Evolutionary conservation across 352 stramenopile genomes (phyloP).

Genomic region (Pythium aristosporum): DNA sequence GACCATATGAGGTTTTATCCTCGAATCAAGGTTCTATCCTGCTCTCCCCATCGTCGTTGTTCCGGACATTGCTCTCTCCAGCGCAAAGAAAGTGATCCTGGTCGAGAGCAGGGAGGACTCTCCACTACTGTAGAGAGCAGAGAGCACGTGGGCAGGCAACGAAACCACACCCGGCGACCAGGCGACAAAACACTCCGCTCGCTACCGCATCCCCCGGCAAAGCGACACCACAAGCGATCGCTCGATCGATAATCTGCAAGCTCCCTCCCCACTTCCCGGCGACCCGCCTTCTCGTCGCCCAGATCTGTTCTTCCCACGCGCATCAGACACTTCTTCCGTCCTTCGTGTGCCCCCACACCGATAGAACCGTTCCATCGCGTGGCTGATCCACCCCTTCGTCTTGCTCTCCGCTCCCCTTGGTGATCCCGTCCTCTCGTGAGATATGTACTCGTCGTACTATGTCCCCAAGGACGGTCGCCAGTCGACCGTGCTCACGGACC

Average conservation of each 20-base stretch:
- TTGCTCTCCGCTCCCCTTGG: constrained; percentile 7
- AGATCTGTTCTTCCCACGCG: neutral
- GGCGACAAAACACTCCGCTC: constrained; percentile 13
- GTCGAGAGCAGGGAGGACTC: neutral
- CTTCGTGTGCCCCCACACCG: neutral
- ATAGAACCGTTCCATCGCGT: constrained; percentile 1
- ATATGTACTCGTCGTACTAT: constrained; percentile 89
- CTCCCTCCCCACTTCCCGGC: no score
- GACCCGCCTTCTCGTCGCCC: no score
- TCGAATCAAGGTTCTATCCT: constrained; percentile 16
- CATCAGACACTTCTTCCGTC: neutral
- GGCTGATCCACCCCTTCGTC: neutral
- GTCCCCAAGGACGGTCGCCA: constrained; percentile 71
- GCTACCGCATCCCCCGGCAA: constrained; percentile 6
- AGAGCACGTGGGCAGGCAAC: constrained; percentile 12
- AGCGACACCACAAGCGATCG: constrained; percentile 6
- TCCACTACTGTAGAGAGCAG: constrained; percentile 7
- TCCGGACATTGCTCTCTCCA: constrained; percentile 15
- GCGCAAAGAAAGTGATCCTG: constrained; percentile 12
- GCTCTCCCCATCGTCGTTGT: constrained; percentile 9
- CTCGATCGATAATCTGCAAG: neutral
- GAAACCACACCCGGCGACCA: constrained; percentile 11
- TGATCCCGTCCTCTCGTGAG: neutral
- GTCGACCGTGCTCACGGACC: constrained; percentile 74
- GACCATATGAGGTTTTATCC: constrained; percentile 24